A percentile compares a stretch with the other conserved stretches of the same genome.
Conservation (phyloP, 2,329 filamentous ascomycete species). For the Camptophora hylomeconis region DNA sequence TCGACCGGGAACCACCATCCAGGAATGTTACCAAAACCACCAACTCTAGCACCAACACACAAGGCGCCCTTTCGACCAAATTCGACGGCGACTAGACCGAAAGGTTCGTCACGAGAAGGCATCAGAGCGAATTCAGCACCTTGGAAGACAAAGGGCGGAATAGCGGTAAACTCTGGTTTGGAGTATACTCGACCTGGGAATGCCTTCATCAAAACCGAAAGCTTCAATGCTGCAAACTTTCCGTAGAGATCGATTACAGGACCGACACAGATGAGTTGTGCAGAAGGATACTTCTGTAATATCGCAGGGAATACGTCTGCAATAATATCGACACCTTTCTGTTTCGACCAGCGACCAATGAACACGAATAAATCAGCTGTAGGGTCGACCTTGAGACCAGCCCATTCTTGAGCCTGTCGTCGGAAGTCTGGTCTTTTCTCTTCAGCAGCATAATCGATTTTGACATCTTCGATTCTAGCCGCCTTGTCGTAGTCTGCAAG, state of each 20-base stretch:
- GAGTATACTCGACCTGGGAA: conserved; percentile 45
- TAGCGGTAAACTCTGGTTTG: conserved; percentile 46
- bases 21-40: conserved; percentile 47
- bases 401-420: conserved; percentile 45
- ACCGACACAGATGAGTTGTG: conserved; percentile 42
- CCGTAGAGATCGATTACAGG: conserved; percentile 47
- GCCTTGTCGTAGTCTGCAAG: conserved; percentile 39
- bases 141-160: conserved; percentile 46
- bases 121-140: conserved; percentile 48
- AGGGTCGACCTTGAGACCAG: conserved; percentile 39
- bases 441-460: conserved; percentile 36
- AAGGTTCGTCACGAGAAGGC: conserved; percentile 47
- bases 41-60: conserved; percentile 44
- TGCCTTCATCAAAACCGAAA: conserved; percentile 41
- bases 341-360: conserved; percentile 46
- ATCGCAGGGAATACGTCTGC: conserved; percentile 46
- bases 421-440: conserved; percentile 33
- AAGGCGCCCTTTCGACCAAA: conserved; percentile 47
- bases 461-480: conserved; percentile 25
- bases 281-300: conserved; percentile 39
- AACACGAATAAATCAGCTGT: conserved; percentile 46
- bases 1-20: conserved; percentile 50
- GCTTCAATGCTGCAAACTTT: conserved; percentile 45
- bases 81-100: conserved; percentile 46
- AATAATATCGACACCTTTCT: conserved; percentile 44